Base-by-base conservation (phyloP, 2,329 filamentous ascomycete genomes). In the Pseudocercospora macadamiae region DNA sequence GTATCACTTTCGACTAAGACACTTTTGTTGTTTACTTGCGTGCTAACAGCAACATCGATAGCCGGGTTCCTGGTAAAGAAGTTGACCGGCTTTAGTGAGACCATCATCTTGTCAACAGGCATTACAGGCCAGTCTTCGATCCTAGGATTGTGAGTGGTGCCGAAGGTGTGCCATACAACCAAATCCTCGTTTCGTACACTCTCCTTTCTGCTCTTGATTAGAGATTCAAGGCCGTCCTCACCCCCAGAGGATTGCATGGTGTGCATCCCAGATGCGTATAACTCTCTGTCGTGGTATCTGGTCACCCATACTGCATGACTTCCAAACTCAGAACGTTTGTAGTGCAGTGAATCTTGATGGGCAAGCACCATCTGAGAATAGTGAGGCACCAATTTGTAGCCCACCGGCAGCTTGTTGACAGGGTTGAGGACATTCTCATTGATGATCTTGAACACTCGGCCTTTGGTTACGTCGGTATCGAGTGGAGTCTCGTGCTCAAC, bases 241-340 rank as follows among this genome's bases (percentile, higher is more conserved):
- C 80, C 72, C 54, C 82, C 78, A 63, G 81, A 72, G 34, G 83
- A 87, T 69, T 87, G 84, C 64, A 84, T 85, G 44, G 67, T 69
- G 42, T 68, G 68, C 30, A 80, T 77, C 3, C 85, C 85, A 2
- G 83, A 84, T 0, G 84, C 81, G 70, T 79, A 86, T 1, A 86
- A 74, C 71, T 87, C 83, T 57, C 82, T 79, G 64, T 86, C 84
- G 39, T 76, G 76, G 71, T 87, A 80, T 60, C 79, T 77, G 36
- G 81, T 80, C n/a, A 85, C 83, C 72, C 84, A 86, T 34, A 86
- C 77, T 60, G 83, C 81, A 66, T 84, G 81, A 64, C 83, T 79
- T 3, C 83, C 80, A 64, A 86, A 86, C 49, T 82, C 82, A 12
- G 82, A 83, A 34, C 83, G 80, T 68, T 83, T 83, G 76, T 80